phyloP scores from a whole-genome alignment of 1,284 basidiomycete species.

The Tetrapyrgos nigripes region DNA sequence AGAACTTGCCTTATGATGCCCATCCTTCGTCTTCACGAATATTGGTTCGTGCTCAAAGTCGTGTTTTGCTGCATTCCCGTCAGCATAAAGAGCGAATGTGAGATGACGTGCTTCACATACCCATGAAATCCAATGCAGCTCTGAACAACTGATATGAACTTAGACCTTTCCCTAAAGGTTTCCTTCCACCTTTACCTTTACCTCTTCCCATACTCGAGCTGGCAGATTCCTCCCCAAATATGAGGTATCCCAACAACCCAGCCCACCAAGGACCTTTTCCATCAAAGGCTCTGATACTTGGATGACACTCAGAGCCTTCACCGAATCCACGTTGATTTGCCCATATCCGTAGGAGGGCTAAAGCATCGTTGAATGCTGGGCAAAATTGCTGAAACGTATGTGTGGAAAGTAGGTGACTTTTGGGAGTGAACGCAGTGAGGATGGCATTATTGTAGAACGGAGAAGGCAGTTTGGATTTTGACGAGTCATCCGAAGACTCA shows the following conservation, averaged over 20 bases:
- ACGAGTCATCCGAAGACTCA: conserved; percentile 12
- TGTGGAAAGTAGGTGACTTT: conserved; percentile 71
- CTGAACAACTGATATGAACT: conserved; percentile 91
- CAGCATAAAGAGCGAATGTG: conserved; percentile 2
- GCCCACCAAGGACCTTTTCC: conserved; percentile 74
- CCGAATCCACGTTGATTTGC: conserved; percentile 87
- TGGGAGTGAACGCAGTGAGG: conserved; percentile 70
- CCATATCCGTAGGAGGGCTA: conserved; percentile 89
- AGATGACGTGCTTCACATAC: conserved; percentile 45
- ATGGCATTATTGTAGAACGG: conserved; percentile 86
- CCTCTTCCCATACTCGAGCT: conserved; percentile 17
- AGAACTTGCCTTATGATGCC: conserved; percentile 59
- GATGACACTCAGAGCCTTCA: conserved; percentile 49
- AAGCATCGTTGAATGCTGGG: conserved; percentile 77
- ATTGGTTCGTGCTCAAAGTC: conserved; percentile 69
- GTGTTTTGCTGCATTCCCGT: conserved; percentile 60
- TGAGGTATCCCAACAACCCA: conserved; percentile 72
- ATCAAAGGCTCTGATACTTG: conserved; percentile 74
- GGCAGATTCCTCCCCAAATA: conserved; percentile 69
- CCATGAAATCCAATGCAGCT: conserved; percentile 79
- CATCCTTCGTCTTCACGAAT: conserved; percentile 64
- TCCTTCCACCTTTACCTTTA: conserved; percentile 45
- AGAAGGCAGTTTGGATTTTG: conserved; percentile 33
- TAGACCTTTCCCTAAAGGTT: conserved; percentile 72
- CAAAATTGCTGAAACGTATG: conserved; percentile 69